Evolutionary conservation across 371 early-diverging fungal genomes (phyloP).

Genomic region (Apophysomyces variabilis): DNA sequence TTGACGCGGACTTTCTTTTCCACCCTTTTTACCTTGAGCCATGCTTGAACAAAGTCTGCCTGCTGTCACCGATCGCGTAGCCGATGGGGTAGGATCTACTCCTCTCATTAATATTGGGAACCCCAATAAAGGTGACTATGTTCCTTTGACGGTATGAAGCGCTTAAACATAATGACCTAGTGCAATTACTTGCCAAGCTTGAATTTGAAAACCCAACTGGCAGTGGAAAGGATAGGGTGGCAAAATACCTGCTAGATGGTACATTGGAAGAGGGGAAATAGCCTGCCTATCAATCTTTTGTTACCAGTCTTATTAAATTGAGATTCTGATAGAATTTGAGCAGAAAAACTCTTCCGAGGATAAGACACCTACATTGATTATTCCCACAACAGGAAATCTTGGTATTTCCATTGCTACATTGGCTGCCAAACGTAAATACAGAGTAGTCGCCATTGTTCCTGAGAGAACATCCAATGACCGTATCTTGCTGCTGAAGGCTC

Average conservation of each 20-base stretch:
- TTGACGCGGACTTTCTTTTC: conserved; percentile 10
- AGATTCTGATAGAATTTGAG: conserved; percentile 1
- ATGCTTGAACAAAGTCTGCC: conserved; percentile 42
- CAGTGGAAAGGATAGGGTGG: conserved; percentile 79
- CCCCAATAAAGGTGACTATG: conserved; percentile 32
- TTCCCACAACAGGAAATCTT: conserved; percentile 79
- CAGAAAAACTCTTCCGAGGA: conserved; percentile 20
- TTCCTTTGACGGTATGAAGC: too few species aligned
- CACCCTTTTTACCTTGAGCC: not conserved
- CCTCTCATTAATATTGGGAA: conserved; percentile 36
- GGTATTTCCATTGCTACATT: conserved; percentile 53
- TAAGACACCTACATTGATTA: conserved; percentile 58
- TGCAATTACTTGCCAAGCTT: conserved; percentile 71
- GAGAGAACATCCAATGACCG: conserved; percentile 78
- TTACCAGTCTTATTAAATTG: not conserved
- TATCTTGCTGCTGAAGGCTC: conserved; percentile 70
- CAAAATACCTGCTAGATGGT: conserved; percentile 59
- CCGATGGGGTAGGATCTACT: conserved; percentile 41
- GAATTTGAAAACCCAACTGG: conserved; percentile 79
- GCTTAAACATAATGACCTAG: conserved; percentile 16
- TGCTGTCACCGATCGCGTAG: conserved; percentile 29
- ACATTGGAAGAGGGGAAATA: conserved; percentile 13
- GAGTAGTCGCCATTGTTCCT: conserved; percentile 68
- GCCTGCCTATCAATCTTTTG: not conserved
- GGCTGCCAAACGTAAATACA: conserved; percentile 51